phyloP scores from a whole-genome alignment of 2,329 filamentous ascomycete genomes.

The Leptographium procerum region DNA sequence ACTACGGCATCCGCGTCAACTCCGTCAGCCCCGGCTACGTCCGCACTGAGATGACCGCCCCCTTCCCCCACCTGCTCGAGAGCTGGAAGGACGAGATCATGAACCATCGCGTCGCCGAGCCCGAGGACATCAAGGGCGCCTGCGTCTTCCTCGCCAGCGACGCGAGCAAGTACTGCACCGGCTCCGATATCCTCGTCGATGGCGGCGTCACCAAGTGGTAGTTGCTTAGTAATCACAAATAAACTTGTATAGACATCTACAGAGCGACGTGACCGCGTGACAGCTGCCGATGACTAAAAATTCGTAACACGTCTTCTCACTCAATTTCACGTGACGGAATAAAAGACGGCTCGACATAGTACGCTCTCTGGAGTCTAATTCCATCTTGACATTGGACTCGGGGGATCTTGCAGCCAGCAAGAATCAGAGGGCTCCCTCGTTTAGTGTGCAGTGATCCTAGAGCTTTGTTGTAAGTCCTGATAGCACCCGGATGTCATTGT shows the following conservation, averaged over 20 bases:
- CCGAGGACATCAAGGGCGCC: constrained; percentile 49
- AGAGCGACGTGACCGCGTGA: too few species aligned
- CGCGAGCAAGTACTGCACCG: constrained; percentile 32
- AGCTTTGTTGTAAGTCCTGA: too few species aligned
- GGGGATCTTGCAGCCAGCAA: too few species aligned
- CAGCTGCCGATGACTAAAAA: too few species aligned
- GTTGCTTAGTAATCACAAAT: not conserved
- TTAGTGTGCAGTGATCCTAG: too few species aligned
- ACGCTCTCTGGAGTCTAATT: too few species aligned
- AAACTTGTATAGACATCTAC: not conserved
- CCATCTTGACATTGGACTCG: too few species aligned
- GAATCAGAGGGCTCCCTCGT: too few species aligned
- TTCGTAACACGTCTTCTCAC: too few species aligned
- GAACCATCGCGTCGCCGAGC: constrained; percentile 48
- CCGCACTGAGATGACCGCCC: constrained; percentile 59
- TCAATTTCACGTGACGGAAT: too few species aligned
- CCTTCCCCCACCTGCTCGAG: constrained; percentile 47
- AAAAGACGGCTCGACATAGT: too few species aligned
- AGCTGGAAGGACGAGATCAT: constrained; percentile 66
- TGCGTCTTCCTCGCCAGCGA: constrained; percentile 50
- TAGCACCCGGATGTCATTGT: too few species aligned
- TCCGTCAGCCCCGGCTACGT: constrained; percentile 57
- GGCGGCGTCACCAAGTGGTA: constrained; percentile 12
- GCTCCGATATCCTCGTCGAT: constrained; percentile 10
- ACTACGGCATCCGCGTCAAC: constrained; percentile 52